Evolutionary conservation across 139 green algal species (phyloP).

Genomic region (Chlamydomonas asymmetrica): DNA sequence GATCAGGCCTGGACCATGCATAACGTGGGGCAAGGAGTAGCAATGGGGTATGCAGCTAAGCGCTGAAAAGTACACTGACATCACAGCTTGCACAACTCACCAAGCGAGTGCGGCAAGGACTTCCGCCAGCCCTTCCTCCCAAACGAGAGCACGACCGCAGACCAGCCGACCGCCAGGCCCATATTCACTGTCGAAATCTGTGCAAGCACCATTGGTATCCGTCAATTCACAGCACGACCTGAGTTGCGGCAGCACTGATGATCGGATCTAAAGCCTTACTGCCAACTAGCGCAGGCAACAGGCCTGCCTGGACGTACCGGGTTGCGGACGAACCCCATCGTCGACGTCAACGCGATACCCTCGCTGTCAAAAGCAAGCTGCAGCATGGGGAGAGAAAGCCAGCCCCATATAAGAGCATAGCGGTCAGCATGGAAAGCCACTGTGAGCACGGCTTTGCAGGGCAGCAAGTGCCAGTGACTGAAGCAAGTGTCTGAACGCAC

Average conservation of each 20-base stretch:
- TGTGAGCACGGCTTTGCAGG: neutral
- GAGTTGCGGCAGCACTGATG: too few species aligned
- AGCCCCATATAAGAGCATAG: too few species aligned
- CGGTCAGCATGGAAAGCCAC: too few species aligned
- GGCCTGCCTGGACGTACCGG: constrained; percentile 50
- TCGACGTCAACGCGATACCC: constrained; percentile 90
- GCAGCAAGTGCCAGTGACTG: neutral
- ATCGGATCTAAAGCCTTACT: too few species aligned
- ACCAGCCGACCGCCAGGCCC: constrained; percentile 87
- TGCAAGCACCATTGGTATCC: too few species aligned
- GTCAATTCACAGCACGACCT: too few species aligned
- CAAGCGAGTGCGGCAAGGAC: constrained; percentile 84
- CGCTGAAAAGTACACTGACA: constrained; percentile 82
- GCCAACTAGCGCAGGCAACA: too few species aligned
- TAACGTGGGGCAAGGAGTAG: constrained; percentile 49
- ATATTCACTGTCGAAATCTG: constrained; percentile 84
- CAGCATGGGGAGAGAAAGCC: neutral
- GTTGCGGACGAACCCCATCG: constrained; percentile 87
- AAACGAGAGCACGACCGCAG: constrained; percentile 87
- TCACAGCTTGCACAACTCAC: constrained; percentile 68
- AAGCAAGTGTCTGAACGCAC: neutral
- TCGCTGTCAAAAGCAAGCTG: constrained; percentile 91
- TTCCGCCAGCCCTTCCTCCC: constrained; percentile 91
- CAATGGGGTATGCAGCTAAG: constrained; percentile 79
- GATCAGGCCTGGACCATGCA: neutral